phyloP scores from a whole-genome alignment of 441 rosid species.

The Corymbia citriodora region DNA sequence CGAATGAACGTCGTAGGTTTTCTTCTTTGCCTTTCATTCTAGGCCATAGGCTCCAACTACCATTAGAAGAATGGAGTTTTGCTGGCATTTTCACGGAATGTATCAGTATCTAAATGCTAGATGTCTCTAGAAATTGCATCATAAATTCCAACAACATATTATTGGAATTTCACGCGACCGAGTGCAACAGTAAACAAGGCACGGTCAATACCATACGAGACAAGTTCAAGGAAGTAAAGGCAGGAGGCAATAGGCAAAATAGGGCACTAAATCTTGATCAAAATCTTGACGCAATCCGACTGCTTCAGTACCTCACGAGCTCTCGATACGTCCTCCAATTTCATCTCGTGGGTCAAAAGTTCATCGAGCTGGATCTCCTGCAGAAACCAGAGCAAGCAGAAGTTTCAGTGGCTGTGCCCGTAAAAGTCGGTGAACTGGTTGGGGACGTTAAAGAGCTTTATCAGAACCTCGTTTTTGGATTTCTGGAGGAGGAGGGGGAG shows the following conservation, averaged over 20 bases:
- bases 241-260: not conserved
- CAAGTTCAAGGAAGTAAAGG: not conserved
- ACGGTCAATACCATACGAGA: not conserved
- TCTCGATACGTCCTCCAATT: constrained; percentile 19
- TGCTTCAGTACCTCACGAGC: constrained; percentile 23
- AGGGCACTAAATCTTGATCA: constrained; percentile 18
- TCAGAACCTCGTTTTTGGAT: constrained; percentile 27
- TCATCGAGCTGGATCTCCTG: constrained; percentile 34
- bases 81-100: not conserved
- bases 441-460: too few species aligned
- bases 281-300: constrained; percentile 32
- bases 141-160: not conserved
- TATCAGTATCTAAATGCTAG: not conserved
- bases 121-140: not conserved
- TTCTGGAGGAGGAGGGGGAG: constrained; percentile 24
- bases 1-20: too few species aligned
- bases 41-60: not conserved
- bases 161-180: not conserved
- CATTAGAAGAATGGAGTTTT: not conserved
- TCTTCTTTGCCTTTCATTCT: not conserved
- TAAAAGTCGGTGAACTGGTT: not conserved
- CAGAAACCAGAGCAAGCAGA: not conserved
- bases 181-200: not conserved
- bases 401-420: not conserved
- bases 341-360: constrained; percentile 28